These are phyloP conservation scores for Fraxinus albicans DNA, from an alignment of 305 asterid genomes.

Conservation along the genomic window DNA sequence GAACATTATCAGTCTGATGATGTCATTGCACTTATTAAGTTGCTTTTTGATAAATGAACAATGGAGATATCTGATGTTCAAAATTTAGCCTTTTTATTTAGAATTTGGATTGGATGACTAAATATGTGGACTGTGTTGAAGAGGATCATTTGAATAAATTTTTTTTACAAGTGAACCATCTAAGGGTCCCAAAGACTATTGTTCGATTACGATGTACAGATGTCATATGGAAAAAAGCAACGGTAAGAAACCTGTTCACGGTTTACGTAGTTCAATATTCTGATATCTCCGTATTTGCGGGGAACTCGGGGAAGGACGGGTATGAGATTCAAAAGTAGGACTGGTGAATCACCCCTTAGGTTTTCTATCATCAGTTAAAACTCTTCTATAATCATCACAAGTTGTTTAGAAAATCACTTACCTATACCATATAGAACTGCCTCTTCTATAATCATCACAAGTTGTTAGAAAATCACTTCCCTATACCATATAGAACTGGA, in stretches of 20 bases:
- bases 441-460: background rate
- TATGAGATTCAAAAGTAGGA: background rate
- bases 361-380: background rate
- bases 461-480: background rate
- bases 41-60: background rate
- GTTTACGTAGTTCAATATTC: background rate
- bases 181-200: background rate
- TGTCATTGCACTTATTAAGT: background rate
- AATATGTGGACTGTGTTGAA: background rate
- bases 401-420: background rate
- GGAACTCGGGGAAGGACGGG: background rate
- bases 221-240: background rate
- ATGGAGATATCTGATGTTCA: background rate
- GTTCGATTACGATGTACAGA: background rate
- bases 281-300: background rate
- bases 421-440: background rate
- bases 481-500: background rate
- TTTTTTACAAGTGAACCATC: background rate
- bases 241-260: background rate
- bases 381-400: background rate
- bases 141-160: background rate
- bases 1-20: background rate
- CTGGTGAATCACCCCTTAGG: background rate
- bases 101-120: constrained; percentile 11
- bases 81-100: background rate